Conservation (phyloP, 352 stramenopile genomes). For the Sclerospora graminicola region DNA sequence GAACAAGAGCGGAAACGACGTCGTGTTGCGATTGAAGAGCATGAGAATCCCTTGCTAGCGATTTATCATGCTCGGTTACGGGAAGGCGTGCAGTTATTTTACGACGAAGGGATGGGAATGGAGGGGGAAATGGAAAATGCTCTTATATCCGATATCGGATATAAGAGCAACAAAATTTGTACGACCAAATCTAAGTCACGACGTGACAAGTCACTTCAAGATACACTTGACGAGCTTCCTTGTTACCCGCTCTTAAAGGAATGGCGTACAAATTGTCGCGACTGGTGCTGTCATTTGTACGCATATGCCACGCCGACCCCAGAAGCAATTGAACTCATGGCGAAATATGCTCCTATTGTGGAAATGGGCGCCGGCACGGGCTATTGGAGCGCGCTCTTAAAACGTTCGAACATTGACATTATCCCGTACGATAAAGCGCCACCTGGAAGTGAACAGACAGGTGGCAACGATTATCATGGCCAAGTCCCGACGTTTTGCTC, state of each 20-base stretch:
- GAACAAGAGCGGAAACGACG: slow-evolving; percentile 13
- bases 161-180: slow-evolving; percentile 14
- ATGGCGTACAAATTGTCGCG: slow-evolving; percentile 71
- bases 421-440: slow-evolving; percentile 54
- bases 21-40: slow-evolving; percentile 12
- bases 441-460: slow-evolving; percentile 18
- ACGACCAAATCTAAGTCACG: slow-evolving; percentile 49
- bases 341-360: slow-evolving; percentile 55
- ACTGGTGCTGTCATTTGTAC: slow-evolving; percentile 70
- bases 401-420: slow-evolving; percentile 58
- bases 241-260: slow-evolving; percentile 53
- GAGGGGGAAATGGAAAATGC: slow-evolving; percentile 70
- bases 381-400: slow-evolving; percentile 81
- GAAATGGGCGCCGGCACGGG: slow-evolving; percentile 86
- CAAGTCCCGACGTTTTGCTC: slow-evolving; percentile 55
- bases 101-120: slow-evolving; percentile 69
- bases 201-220: slow-evolving; percentile 52
- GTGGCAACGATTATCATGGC: slow-evolving; percentile 50
- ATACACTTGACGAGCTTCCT: slow-evolving; percentile 39
- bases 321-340: slow-evolving; percentile 37
- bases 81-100: slow-evolving; percentile 67
- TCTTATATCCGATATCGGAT: slow-evolving; percentile 13
- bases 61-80: slow-evolving; percentile 52
- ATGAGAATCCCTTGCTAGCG: slow-evolving; percentile 35
- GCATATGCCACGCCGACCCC: slow-evolving; percentile 56